Evolutionary conservation across 1,284 basidiomycete species (phyloP).

Genomic region (Phlebopus sp.): DNA sequence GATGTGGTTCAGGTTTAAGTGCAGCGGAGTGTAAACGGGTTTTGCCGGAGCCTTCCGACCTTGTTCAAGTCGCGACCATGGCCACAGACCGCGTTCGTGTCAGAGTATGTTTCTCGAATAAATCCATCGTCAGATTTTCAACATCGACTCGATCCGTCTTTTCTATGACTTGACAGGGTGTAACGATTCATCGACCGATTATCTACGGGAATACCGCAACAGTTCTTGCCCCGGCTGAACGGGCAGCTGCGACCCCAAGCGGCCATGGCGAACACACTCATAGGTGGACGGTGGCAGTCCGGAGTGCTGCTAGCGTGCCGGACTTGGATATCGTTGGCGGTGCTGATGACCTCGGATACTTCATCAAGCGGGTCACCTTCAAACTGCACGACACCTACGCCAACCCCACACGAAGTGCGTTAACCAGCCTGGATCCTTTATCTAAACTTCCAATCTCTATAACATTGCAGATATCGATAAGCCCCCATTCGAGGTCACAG

Average conservation of each 20-base stretch:
- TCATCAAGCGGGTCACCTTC: slow-evolving; percentile 95
- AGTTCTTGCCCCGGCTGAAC: slow-evolving; percentile 77
- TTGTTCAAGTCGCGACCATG: slow-evolving; percentile 39
- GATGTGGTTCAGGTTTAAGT: neutral
- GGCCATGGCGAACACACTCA: slow-evolving; percentile 82
- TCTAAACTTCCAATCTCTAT: slow-evolving; percentile 3
- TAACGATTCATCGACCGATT: slow-evolving; percentile 87
- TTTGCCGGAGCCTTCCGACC: slow-evolving; percentile 31
- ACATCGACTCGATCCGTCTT: slow-evolving; percentile 12
- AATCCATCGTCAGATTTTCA: neutral
- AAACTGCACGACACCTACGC: slow-evolving; percentile 97
- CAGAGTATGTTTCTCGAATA: slow-evolving; percentile 48
- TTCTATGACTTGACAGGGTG: slow-evolving; percentile 54
- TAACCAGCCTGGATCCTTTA: neutral
- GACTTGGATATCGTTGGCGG: slow-evolving; percentile 78
- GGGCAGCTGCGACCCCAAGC: slow-evolving; percentile 38
- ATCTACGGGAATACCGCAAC: slow-evolving; percentile 96
- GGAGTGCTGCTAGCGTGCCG: slow-evolving; percentile 67
- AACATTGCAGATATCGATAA: slow-evolving; percentile 77
- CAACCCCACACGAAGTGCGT: slow-evolving; percentile 84
- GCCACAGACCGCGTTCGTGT: slow-evolving; percentile 73
- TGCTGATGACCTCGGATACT: slow-evolving; percentile 83
- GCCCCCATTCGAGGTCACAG: slow-evolving; percentile 91
- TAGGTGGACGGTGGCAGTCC: slow-evolving; percentile 94
- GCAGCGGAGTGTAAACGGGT: slow-evolving; percentile 31